These are phyloP conservation scores for Danielozyma ontarioensis DNA, from an alignment of 805 yeast genomes.

Conservation along the genomic window DNA sequence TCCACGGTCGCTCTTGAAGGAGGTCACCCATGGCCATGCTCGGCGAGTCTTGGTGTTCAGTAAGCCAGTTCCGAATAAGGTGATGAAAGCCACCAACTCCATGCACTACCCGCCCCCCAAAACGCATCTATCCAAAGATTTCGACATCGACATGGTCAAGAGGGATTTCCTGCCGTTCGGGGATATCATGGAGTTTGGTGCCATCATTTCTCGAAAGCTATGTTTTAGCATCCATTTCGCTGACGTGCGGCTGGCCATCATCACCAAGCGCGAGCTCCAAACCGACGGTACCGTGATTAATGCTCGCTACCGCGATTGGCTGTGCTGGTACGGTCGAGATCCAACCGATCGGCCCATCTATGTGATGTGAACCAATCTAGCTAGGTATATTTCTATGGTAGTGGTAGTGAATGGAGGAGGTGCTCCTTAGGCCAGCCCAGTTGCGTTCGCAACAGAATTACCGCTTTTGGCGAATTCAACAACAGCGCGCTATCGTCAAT, in stretches of 20 bases:
- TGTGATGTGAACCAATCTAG: slow-evolving; percentile 4
- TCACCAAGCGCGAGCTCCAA: slow-evolving; percentile 45
- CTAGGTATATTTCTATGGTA: background rate
- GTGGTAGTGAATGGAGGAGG: too few relatives aligned
- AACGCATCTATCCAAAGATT: slow-evolving; percentile 33
- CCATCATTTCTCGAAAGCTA: slow-evolving; percentile 62
- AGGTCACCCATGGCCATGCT: slow-evolving; percentile 41
- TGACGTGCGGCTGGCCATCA: slow-evolving; percentile 55
- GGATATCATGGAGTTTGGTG: slow-evolving; percentile 52
- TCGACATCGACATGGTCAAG: slow-evolving; percentile 41
- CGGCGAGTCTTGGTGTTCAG: slow-evolving; percentile 49
- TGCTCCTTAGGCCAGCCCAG: too few relatives aligned
- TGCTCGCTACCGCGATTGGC: slow-evolving; percentile 54
- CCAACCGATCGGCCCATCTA: slow-evolving; percentile 54
- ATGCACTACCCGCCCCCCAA: slow-evolving; percentile 40
- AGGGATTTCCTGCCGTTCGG: slow-evolving; percentile 56
- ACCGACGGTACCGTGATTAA: slow-evolving; percentile 27
- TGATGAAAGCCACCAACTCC: slow-evolving; percentile 15
- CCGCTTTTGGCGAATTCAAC: too few relatives aligned
- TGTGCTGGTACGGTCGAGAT: slow-evolving; percentile 62
- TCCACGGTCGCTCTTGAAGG: slow-evolving; percentile 18
- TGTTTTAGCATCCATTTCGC: slow-evolving; percentile 57
- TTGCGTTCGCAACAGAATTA: too few relatives aligned
- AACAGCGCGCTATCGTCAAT: too few relatives aligned
- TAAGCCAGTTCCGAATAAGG: slow-evolving; percentile 18